Evolutionary conservation across 768 basidiomycete genomes (phyloP).

Genomic region (Roridomyces roridus): DNA sequence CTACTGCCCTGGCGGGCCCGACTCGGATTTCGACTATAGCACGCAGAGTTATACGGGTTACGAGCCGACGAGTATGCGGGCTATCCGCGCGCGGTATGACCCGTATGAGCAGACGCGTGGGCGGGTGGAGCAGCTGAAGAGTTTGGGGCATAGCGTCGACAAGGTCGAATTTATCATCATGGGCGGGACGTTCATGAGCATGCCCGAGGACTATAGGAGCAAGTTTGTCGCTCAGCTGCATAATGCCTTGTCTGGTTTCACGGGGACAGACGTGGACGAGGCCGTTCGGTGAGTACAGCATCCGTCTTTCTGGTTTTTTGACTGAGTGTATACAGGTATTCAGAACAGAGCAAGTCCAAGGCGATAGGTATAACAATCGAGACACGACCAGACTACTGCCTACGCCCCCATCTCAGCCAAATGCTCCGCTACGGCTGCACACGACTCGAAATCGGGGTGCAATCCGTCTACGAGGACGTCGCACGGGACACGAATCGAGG

Average conservation of each 20-base stretch:
- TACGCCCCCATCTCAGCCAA: constrained; percentile 95
- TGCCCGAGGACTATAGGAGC: constrained; percentile 95
- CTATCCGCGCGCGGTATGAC: constrained; percentile 93
- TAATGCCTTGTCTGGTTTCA: constrained; percentile 95
- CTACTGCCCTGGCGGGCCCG: constrained; percentile 97
- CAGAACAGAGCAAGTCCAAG: constrained; percentile 97
- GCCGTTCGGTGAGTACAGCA: constrained; percentile 79
- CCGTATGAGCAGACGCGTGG: constrained; percentile 98
- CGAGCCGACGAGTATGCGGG: constrained; percentile 98
- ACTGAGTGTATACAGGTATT: constrained; percentile 80
- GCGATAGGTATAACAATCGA: constrained; percentile 99
- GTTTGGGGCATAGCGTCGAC: constrained; percentile 95
- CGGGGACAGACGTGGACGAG: constrained; percentile 92
- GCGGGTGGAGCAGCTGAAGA: constrained; percentile 93
- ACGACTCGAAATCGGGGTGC: constrained; percentile 96
- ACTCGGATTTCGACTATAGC: constrained; percentile 99
- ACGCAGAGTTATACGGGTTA: constrained; percentile 96
- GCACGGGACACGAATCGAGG: constrained; percentile 98
- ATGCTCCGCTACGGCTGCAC: constrained; percentile 99
- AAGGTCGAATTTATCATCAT: constrained; percentile 97
- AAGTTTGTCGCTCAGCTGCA: constrained; percentile 96
- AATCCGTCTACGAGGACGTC: constrained; percentile 99
- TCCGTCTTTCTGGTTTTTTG: no score
- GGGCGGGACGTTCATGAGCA: constrained; percentile 99
- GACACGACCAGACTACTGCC: constrained; percentile 97